Percentiles rank a stretch among this genome's conserved stretches.
Conservation (phyloP, 176 grass and related monocot species). For the Stipa capillata region DNA sequence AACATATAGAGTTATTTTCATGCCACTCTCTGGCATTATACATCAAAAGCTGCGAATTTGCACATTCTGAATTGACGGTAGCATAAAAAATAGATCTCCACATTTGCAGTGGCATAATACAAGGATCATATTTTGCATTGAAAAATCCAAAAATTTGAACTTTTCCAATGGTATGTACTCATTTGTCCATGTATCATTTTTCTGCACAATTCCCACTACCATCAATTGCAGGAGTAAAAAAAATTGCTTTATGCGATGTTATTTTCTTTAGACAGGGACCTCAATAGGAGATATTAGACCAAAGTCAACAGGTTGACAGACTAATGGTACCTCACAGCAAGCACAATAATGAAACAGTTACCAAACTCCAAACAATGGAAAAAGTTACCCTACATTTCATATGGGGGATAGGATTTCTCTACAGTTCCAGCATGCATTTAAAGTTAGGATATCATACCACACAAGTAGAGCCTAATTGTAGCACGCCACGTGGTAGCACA, state of each 20-base stretch:
- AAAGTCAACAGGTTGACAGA: background rate
- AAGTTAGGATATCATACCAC: conserved; percentile 36
- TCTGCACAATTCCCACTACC: background rate
- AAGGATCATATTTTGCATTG: no score
- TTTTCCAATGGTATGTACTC: background rate
- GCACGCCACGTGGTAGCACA: conserved; percentile 60
- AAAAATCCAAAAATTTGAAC: background rate
- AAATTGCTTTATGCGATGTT: background rate
- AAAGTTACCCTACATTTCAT: conserved; percentile 10
- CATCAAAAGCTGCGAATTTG: background rate
- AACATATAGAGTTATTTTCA: background rate
- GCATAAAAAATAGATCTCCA: background rate
- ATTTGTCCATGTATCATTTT: background rate
- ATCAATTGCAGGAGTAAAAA: background rate
- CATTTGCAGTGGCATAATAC: no score
- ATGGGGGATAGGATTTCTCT: background rate
- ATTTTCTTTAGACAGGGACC: conserved; percentile 2
- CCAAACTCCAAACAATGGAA: background rate
- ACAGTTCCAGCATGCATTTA: background rate
- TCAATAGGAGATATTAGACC: background rate
- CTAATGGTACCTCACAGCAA: background rate
- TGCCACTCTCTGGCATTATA: background rate
- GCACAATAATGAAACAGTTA: background rate
- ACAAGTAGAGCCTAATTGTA: conserved; percentile 68
- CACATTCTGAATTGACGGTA: background rate